A percentile compares a stretch with the other conserved stretches of the same genome.
Conservation (phyloP, 495 filamentous ascomycete genomes). For the Penicillium simplicissimum region DNA sequence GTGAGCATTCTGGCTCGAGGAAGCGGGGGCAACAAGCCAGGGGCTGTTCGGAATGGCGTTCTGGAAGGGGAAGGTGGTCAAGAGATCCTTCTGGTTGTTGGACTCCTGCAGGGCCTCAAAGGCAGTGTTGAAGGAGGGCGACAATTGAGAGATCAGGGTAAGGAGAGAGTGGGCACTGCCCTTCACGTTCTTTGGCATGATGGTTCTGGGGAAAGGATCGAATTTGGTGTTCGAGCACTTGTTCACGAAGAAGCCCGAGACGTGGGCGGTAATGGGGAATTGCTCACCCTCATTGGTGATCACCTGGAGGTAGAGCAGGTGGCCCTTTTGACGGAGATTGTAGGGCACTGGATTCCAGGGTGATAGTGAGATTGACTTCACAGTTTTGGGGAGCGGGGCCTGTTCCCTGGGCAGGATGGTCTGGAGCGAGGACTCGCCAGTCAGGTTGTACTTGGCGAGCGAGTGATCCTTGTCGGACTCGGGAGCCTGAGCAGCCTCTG, state of each 20-base stretch:
- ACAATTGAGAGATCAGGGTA: conserved; percentile 72
- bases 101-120: conserved; percentile 77
- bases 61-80: conserved; percentile 91
- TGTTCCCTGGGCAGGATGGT: conserved; percentile 68
- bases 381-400: conserved; percentile 74
- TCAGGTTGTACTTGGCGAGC: conserved; percentile 72
- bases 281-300: conserved; percentile 91
- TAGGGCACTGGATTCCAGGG: conserved; percentile 97
- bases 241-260: conserved; percentile 96
- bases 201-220: conserved; percentile 74
- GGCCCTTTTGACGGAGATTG: conserved; percentile 84
- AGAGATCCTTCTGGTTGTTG: conserved; percentile 78
- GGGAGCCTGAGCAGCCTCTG: conserved; percentile 41
- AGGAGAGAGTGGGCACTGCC: conserved; percentile 82
- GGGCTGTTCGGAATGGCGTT: conserved; percentile 90
- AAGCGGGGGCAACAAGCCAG: conserved; percentile 77
- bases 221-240: conserved; percentile 89
- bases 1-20: conserved; percentile 65
- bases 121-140: conserved; percentile 73
- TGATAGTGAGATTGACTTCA: conserved; percentile 86
- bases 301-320: conserved; percentile 86
- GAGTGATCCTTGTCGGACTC: conserved; percentile 55
- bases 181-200: conserved; percentile 57
- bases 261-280: conserved; percentile 87
- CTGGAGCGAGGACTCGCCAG: conserved; percentile 62